Conservation (phyloP, 352 stramenopile genomes). For the Phytophthora cryptogea region DNA sequence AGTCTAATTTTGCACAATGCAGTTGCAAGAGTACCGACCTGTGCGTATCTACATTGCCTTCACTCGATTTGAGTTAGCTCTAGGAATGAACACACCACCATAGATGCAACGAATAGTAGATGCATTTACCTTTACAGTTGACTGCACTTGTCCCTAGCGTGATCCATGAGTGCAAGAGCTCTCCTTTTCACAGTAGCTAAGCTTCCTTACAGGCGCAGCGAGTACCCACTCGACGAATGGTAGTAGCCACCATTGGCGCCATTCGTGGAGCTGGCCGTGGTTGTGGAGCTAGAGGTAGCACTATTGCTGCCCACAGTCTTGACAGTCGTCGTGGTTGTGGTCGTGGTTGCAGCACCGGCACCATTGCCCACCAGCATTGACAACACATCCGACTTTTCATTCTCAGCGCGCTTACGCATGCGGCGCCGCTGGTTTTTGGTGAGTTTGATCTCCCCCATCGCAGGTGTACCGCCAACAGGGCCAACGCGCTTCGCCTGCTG, state of each 20-base stretch:
- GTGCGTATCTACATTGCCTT: too few species aligned
- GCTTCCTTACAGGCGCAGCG: constrained; percentile 53
- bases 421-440: constrained; percentile 84
- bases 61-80: too few species aligned
- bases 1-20: too few species aligned
- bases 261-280: constrained; percentile 33
- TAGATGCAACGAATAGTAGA: background rate
- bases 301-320: constrained; percentile 25
- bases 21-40: too few species aligned
- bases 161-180: constrained; percentile 6
- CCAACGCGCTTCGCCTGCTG: constrained; percentile 12
- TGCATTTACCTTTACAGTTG: constrained; percentile 19
- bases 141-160: constrained; percentile 17
- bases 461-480: constrained; percentile 46
- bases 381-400: constrained; percentile 70
- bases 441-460: constrained; percentile 49
- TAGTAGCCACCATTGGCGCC: constrained; percentile 53
- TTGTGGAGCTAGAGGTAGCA: constrained; percentile 18
- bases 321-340: constrained; percentile 33
- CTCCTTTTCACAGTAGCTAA: constrained; percentile 12
- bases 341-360: constrained; percentile 8
- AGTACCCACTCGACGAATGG: constrained; percentile 70
- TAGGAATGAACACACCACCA: too few species aligned
- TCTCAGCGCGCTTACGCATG: constrained; percentile 79
- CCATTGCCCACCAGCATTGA: constrained; percentile 58